phyloP scores from a whole-genome alignment of 1,284 basidiomycete genomes.

The Testicularia cyperi region DNA sequence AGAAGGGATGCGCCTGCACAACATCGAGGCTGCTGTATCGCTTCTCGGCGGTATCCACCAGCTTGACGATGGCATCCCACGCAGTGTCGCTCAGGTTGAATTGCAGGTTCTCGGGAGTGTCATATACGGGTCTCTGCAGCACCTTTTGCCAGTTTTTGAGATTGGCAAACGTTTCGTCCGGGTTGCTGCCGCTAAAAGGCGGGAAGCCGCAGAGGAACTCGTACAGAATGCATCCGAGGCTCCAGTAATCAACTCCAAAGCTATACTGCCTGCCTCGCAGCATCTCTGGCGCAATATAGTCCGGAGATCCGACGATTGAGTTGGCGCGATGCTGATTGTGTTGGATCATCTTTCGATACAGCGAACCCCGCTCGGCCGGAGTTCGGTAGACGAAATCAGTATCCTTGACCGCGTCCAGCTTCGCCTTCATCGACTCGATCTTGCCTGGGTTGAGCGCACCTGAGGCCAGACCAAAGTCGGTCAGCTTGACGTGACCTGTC shows the following conservation, averaged over 20 bases:
- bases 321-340: conserved; percentile 88
- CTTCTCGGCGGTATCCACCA: conserved; percentile 72
- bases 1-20: conserved; percentile 81
- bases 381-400: conserved; percentile 85
- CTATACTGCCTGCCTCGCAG: conserved; percentile 91
- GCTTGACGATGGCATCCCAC: conserved; percentile 94
- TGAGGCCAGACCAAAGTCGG: conserved; percentile 96
- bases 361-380: conserved; percentile 89
- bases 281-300: conserved; percentile 81
- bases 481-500: conserved; percentile 94
- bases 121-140: conserved; percentile 87
- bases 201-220: conserved; percentile 87
- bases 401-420: conserved; percentile 96
- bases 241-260: conserved; percentile 97
- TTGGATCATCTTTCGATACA: conserved; percentile 88
- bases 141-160: conserved; percentile 94
- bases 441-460: conserved; percentile 92
- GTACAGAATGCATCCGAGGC: conserved; percentile 95
- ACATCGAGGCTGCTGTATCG: conserved; percentile 76
- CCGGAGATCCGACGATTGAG: conserved; percentile 95
- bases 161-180: conserved; percentile 99
- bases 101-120: conserved; percentile 91
- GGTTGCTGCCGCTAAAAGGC: conserved; percentile 90
- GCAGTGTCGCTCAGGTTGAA: conserved; percentile 93
- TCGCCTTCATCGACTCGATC: conserved; percentile 90